These are phyloP conservation scores for Plasmodium falciparum DNA, from an alignment of 169 alveolate species.

Conservation along the genomic window DNA sequence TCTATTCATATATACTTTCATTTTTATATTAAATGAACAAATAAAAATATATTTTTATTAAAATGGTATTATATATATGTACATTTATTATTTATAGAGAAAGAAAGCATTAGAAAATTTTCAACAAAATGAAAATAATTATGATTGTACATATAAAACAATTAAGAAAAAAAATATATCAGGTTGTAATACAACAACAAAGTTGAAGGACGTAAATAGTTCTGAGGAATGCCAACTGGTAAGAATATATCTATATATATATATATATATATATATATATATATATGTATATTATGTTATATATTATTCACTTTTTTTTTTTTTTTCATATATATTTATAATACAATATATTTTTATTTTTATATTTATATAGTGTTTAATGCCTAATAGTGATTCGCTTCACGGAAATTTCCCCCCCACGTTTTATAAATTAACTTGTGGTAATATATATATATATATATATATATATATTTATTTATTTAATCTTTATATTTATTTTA, in stretches of 20 bases:
- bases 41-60: too few relatives aligned
- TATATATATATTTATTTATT: not conserved
- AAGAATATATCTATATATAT: too few relatives aligned
- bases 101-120: conserved; percentile 26
- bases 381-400: conserved; percentile 68
- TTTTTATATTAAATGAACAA: not conserved
- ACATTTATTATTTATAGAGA: not conserved
- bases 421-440: conserved; percentile 54
- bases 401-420: conserved; percentile 74
- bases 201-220: conserved; percentile 5
- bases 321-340: not conserved
- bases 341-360: not conserved
- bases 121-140: conserved; percentile 25
- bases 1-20: not conserved
- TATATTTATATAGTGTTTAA: conserved; percentile 44
- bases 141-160: conserved; percentile 31
- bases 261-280: too few relatives aligned
- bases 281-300: not conserved
- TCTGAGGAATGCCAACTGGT: conserved; percentile 61
- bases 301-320: not conserved
- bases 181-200: conserved; percentile 7
- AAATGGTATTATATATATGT: too few relatives aligned
- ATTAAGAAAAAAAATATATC: conserved; percentile 2
- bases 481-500: not conserved
- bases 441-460: too few relatives aligned